Evolutionary conservation across 2,329 filamentous ascomycete genomes (phyloP).

Genomic region (Diaporthe citri): DNA sequence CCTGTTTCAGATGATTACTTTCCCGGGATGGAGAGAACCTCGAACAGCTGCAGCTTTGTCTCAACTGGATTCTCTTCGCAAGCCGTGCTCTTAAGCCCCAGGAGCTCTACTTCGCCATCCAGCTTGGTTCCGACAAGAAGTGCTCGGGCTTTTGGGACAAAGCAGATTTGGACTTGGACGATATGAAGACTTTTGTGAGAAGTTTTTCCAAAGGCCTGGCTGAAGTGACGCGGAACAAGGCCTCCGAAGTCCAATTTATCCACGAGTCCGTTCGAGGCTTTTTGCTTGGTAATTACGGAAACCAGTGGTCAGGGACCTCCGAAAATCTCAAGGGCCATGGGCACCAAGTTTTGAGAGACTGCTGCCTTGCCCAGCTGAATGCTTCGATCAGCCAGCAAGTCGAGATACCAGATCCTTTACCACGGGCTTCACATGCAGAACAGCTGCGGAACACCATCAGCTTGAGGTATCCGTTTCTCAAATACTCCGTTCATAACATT

Average conservation of each 20-base stretch:
- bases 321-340: slow-evolving; percentile 56
- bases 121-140: not conserved
- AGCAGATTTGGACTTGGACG: slow-evolving; percentile 16
- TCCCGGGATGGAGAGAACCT: slow-evolving; percentile 57
- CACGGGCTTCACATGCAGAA: not conserved
- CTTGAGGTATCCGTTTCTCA: slow-evolving; percentile 54
- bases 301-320: slow-evolving; percentile 43
- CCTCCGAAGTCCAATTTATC: slow-evolving; percentile 62
- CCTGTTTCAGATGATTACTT: slow-evolving; percentile 67
- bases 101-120: slow-evolving; percentile 58
- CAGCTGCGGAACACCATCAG: not conserved
- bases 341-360: slow-evolving; percentile 44
- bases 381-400: no score
- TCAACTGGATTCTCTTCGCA: slow-evolving; percentile 68
- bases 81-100: slow-evolving; percentile 54
- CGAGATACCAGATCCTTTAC: not conserved
- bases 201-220: slow-evolving; percentile 64
- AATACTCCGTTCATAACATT: slow-evolving; percentile 57
- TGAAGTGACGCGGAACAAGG: slow-evolving; percentile 52
- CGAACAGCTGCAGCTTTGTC: slow-evolving; percentile 57
- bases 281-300: slow-evolving; percentile 50
- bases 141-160: not conserved
- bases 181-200: slow-evolving; percentile 52
- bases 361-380: not conserved
- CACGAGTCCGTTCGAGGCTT: slow-evolving; percentile 65